A percentile compares a stretch with the other conserved stretches of the same genome.
Conservation (phyloP, 2,329 filamentous ascomycete species). For the Ilyonectria destructans region DNA sequence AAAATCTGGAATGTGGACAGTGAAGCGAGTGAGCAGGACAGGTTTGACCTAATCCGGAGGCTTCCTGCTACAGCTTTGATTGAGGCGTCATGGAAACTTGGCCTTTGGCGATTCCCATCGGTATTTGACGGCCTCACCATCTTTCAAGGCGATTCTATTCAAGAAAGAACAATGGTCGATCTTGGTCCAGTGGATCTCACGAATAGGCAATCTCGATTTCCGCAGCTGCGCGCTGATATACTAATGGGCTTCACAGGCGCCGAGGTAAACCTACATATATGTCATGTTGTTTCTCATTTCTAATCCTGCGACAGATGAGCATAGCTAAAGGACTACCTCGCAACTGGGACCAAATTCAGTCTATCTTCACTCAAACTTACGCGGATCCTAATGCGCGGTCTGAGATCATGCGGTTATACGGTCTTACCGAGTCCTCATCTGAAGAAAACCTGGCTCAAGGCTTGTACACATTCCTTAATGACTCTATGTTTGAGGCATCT, state of each 20-base stretch:
- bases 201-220: not conserved
- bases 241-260: conserved; percentile 2
- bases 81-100: not conserved
- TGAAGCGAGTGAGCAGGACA: not conserved
- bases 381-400: not conserved
- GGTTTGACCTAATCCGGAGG: conserved; percentile 7
- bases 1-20: not conserved
- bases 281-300: not conserved
- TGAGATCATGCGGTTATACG: conserved; percentile 2
- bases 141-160: not conserved
- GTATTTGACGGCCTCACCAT: conserved; percentile 6
- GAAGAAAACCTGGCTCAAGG: not conserved
- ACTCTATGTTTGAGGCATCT: not conserved
- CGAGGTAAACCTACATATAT: not conserved
- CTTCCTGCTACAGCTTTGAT: not conserved
- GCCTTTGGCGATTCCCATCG: not conserved
- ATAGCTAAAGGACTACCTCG: not conserved
- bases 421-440: not conserved
- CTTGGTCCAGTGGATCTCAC: conserved; percentile 2
- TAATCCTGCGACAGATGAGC: not conserved
- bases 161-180: not conserved
- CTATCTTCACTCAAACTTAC: not conserved
- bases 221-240: not conserved
- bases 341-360: not conserved
- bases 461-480: not conserved